A percentile compares a stretch with the other conserved stretches of the same genome.
Conservation (phyloP, 805 yeast genomes). For the Suhomyces pyralidae region DNA sequence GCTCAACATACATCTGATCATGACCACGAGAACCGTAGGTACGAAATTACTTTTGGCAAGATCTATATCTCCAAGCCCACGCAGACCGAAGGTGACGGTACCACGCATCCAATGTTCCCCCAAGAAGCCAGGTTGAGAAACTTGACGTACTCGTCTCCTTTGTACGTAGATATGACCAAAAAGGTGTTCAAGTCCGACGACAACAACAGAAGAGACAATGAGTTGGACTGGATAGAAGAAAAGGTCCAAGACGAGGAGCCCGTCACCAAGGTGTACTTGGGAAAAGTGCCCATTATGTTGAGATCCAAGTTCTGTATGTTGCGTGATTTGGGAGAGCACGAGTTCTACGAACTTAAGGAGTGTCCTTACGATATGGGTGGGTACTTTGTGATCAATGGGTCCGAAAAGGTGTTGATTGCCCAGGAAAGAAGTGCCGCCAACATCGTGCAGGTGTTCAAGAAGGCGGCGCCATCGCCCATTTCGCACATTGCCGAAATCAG, state of each 20-base stretch:
- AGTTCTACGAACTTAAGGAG: constrained; percentile 91
- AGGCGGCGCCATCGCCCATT: constrained; percentile 95
- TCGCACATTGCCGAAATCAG: constrained; percentile 96
- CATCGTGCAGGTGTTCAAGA: constrained; percentile 96
- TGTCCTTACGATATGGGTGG: constrained; percentile 99
- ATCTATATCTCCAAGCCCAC: constrained; percentile 95
- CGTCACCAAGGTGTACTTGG: constrained; percentile 77
- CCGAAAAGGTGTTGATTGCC: constrained; percentile 96
- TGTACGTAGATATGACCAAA: constrained; percentile 94
- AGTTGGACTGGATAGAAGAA: constrained; percentile 53
- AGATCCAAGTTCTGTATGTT: constrained; percentile 94
- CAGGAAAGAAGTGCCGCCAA: constrained; percentile 99
- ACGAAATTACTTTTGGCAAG: constrained; percentile 96
- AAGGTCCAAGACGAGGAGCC: constrained; percentile 54
- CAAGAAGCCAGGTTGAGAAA: constrained; percentile 97
- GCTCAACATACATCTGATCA: constrained; percentile 94
- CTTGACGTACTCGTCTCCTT: constrained; percentile 92
- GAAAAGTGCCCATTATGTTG: constrained; percentile 97
- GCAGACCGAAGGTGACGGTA: constrained; percentile 99
- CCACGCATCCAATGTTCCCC: constrained; percentile 97
- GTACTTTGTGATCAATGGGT: constrained; percentile 95
- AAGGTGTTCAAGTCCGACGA: constrained; percentile 82
- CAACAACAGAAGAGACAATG: constrained; percentile 47
- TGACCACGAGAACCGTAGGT: constrained; percentile 87
- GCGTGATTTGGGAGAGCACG: constrained; percentile 85